Percentiles rank a stretch among this genome's conserved stretches.
phyloP scores from a whole-genome alignment of 108 stramenopile species.

The Nitzschia putrida region DNA sequence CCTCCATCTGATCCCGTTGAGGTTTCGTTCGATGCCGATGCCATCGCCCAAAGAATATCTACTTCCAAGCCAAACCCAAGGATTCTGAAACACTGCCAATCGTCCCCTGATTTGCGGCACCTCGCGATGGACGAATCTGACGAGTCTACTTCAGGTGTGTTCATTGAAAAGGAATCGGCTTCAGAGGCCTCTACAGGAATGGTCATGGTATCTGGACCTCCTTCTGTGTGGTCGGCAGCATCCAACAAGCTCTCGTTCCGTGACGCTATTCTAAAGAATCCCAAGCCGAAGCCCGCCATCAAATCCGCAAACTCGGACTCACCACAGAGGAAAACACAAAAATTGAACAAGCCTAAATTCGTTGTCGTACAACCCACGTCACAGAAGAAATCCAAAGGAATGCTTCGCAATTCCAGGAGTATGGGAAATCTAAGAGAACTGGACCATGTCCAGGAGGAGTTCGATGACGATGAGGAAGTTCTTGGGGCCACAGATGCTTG shows the following conservation, averaged over 20 bases:
- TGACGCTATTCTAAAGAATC: conserved; percentile 33
- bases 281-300: neutral
- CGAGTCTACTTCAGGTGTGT: conserved; percentile 3
- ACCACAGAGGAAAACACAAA: neutral
- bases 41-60: neutral
- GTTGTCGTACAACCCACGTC: conserved; percentile 23
- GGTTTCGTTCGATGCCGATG: conserved; percentile 14
- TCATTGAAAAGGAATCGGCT: conserved; percentile 12
- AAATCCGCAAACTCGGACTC: neutral
- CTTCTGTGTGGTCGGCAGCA: conserved; percentile 26
- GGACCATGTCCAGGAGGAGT: conserved; percentile 30
- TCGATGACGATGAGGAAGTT: conserved; percentile 49
- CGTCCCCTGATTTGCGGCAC: conserved; percentile 31
- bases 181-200: conserved; percentile 21
- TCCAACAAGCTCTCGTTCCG: conserved; percentile 29
- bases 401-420: conserved; percentile 44
- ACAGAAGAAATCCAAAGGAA: conserved; percentile 1
- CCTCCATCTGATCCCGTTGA: neutral
- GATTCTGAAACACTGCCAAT: conserved; percentile 27
- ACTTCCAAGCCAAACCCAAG: conserved; percentile 4
- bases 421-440: conserved; percentile 44
- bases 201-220: conserved; percentile 30
- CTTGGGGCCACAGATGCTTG: conserved; percentile 75
- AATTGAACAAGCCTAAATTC: conserved; percentile 32
- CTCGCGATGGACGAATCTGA: neutral